These are phyloP conservation scores for Lactifluus volemus DNA, from an alignment of 768 basidiomycete genomes.

Conservation along the genomic window DNA sequence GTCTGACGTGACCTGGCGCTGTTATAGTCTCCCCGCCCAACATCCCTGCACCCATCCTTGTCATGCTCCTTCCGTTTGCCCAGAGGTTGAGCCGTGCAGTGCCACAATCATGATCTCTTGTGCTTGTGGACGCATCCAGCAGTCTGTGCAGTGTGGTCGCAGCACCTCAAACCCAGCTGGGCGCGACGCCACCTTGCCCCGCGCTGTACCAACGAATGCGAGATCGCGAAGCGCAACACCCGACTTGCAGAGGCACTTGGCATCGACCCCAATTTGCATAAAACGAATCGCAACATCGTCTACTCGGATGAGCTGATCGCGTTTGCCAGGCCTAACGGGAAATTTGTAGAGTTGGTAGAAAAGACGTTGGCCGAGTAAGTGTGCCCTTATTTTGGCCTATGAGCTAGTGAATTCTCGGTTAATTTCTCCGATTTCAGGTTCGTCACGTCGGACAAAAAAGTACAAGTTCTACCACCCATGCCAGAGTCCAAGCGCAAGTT, in stretches of 20 bases:
- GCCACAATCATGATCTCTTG: constrained; percentile 61
- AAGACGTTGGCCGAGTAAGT: constrained; percentile 72
- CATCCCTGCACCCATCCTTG: constrained; percentile 76
- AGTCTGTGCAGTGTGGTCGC: constrained; percentile 65
- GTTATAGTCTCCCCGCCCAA: constrained; percentile 47
- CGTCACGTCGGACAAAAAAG: constrained; percentile 52
- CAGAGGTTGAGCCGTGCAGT: constrained; percentile 72
- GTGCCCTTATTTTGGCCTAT: not conserved
- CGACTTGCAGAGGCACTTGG: constrained; percentile 87
- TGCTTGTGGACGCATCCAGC: constrained; percentile 75
- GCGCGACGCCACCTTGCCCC: constrained; percentile 35
- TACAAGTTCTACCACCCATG: constrained; percentile 75
- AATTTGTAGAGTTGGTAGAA: constrained; percentile 69
- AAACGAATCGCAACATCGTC: constrained; percentile 31
- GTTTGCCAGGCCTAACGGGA: constrained; percentile 51
- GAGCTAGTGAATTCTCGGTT: not conserved
- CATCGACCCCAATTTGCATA: constrained; percentile 50
- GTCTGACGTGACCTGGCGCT: not conserved
- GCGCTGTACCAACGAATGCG: constrained; percentile 80
- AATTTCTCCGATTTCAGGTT: constrained; percentile 39
- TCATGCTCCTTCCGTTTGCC: constrained; percentile 83
- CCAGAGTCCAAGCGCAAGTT: constrained; percentile 73
- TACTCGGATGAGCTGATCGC: constrained; percentile 57
- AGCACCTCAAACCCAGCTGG: constrained; percentile 37
- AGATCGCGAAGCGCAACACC: constrained; percentile 78